Conservation (phyloP, 2,329 filamentous ascomycete species). For the Penicillium expansum region DNA sequence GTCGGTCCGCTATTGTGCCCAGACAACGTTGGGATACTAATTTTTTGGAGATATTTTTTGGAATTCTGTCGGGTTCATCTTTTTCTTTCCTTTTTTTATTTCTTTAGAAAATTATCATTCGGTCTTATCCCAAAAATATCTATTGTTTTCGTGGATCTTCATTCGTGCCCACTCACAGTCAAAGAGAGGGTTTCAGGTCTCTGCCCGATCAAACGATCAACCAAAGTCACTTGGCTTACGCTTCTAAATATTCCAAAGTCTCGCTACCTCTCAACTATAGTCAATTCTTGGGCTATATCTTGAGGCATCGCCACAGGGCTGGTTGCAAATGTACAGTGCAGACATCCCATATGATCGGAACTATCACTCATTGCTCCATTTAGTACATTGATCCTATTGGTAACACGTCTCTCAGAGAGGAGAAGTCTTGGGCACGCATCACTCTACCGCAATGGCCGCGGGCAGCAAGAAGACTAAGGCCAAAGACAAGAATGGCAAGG, state of each 20-base stretch:
- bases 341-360: conserved; percentile 30
- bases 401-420: conserved; percentile 29
- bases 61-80: conserved; percentile 1
- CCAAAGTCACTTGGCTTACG: conserved; percentile 17
- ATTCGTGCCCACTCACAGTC: conserved; percentile 33
- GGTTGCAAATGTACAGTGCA: conserved; percentile 34
- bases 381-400: conserved; percentile 29
- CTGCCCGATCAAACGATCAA: conserved; percentile 22
- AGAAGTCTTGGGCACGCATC: conserved; percentile 34
- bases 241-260: conserved; percentile 17
- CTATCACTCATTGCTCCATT: conserved; percentile 25
- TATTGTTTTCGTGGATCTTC: conserved; percentile 31
- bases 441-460: conserved; percentile 27
- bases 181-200: conserved; percentile 18
- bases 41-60: conserved; percentile 13
- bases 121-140: conserved; percentile 28
- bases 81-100: conserved; percentile 12
- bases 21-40: conserved; percentile 10
- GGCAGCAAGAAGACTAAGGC: conserved; percentile 33
- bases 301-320: conserved; percentile 26
- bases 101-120: conserved; percentile 18
- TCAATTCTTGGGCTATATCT: conserved; percentile 33
- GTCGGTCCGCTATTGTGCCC: conserved; percentile 21
- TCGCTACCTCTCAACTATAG: conserved; percentile 20
- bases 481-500: conserved; percentile 30